Conservation (phyloP, 371 early-diverging fungal genomes). For the Homolaphlyctis polyrhiza region DNA sequence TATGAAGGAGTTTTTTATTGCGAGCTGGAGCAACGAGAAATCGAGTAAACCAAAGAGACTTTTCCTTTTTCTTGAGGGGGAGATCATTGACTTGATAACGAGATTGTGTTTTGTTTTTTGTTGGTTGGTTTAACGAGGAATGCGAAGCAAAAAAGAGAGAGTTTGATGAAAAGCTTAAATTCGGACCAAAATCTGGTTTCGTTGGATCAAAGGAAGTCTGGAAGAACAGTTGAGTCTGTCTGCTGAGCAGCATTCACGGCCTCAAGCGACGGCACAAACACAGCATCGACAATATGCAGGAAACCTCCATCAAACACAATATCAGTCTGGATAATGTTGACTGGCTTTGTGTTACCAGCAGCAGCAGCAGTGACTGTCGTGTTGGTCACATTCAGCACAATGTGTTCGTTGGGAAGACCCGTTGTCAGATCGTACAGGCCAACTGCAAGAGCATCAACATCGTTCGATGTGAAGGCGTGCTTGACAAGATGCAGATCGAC, state of each 20-base stretch:
- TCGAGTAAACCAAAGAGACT: not conserved
- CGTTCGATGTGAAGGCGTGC: not conserved
- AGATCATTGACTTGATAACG: not conserved
- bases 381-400: not conserved
- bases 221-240: not conserved
- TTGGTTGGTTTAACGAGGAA: not conserved
- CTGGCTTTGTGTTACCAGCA: not conserved
- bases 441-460: not conserved
- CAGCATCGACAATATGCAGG: not conserved
- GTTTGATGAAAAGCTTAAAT: not conserved
- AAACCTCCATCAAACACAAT: not conserved
- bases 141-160: not conserved
- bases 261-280: not conserved
- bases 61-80: not conserved
- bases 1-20: not conserved
- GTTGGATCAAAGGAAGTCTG: not conserved
- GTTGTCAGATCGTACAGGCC: not conserved
- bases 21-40: not conserved
- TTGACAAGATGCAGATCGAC: not conserved
- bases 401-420: not conserved
- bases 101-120: not conserved
- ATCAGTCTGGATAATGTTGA: not conserved
- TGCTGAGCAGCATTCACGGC: not conserved
- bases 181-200: not conserved
- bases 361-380: not conserved